Percentiles rank a stretch among this genome's conserved stretches.
These are phyloP conservation scores for Aspergillus fructus DNA, from an alignment of 2,329 filamentous ascomycete genomes.

Conservation along the genomic window DNA sequence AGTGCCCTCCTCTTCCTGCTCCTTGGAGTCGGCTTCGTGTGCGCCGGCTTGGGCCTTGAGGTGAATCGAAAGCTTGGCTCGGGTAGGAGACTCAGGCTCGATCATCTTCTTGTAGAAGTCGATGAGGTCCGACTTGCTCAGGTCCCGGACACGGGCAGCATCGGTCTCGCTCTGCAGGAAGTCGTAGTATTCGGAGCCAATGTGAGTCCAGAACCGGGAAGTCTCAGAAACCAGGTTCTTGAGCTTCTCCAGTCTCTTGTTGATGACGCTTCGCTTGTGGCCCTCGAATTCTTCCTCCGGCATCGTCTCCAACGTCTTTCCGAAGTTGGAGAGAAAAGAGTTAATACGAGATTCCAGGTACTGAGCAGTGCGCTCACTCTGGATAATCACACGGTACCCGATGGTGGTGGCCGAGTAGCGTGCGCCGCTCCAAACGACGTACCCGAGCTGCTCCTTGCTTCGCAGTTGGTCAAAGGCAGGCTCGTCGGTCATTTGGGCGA, in stretches of 20 bases:
- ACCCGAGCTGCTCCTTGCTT: slow-evolving; percentile 96
- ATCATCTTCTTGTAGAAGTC: slow-evolving; percentile 77
- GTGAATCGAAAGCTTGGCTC: slow-evolving; percentile 84
- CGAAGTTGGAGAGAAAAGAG: slow-evolving; percentile 71
- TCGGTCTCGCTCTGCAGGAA: slow-evolving; percentile 82
- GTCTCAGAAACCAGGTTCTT: slow-evolving; percentile 90
- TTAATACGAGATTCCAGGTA: slow-evolving; percentile 89
- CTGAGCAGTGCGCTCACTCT: slow-evolving; percentile 80
- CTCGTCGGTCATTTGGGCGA: slow-evolving; percentile 89
- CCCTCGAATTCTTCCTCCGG: slow-evolving; percentile 79
- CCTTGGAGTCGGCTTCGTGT: slow-evolving; percentile 34
- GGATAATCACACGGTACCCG: slow-evolving; percentile 85
- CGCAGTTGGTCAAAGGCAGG: slow-evolving; percentile 91
- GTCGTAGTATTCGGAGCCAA: slow-evolving; percentile 82
- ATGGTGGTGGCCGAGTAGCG: slow-evolving; percentile 72
- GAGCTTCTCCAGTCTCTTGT: slow-evolving; percentile 82
- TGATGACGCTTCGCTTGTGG: slow-evolving; percentile 86
- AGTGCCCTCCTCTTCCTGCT: slow-evolving; percentile 49
- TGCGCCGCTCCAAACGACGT: slow-evolving; percentile 86
- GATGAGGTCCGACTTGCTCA: slow-evolving; percentile 78
- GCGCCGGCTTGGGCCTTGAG: slow-evolving; percentile 70
- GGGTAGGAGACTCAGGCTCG: slow-evolving; percentile 66
- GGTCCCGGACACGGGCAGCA: slow-evolving; percentile 67
- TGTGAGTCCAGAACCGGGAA: slow-evolving; percentile 77
- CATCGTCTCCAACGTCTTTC: slow-evolving; percentile 70